Percentiles rank a stretch among this genome's conserved stretches.
Conservation (phyloP, 2,329 filamentous ascomycete species). For the Kalaharituber pfeilii region DNA sequence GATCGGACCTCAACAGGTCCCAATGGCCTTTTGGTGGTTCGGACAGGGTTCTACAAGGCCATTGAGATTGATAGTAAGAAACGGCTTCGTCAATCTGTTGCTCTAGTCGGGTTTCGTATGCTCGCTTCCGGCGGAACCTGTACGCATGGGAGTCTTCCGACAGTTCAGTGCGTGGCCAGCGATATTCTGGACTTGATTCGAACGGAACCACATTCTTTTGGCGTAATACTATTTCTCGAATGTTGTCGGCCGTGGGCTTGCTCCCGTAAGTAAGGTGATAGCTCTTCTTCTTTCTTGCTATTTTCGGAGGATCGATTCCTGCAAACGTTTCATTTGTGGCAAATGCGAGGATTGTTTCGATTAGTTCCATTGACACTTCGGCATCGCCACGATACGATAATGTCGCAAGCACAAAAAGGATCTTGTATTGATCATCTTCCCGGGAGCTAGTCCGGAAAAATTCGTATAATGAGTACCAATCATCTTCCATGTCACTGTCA, state of each 20-base stretch:
- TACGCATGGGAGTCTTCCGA: neutral
- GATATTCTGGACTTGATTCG: slow-evolving; percentile 3
- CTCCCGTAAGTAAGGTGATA: neutral
- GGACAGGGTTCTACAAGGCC: neutral
- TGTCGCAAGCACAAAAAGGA: slow-evolving; percentile 24
- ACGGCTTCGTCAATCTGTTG: neutral
- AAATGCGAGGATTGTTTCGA: slow-evolving; percentile 25
- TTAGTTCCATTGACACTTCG: slow-evolving; percentile 15
- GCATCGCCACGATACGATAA: slow-evolving; percentile 20
- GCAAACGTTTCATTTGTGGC: slow-evolving; percentile 14
- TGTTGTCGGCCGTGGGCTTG: neutral
- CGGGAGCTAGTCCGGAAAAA: slow-evolving; percentile 8
- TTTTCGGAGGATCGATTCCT: neutral
- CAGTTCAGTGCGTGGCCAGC: neutral
- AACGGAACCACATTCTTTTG: slow-evolving; percentile 1
- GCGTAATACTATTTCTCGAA: neutral
- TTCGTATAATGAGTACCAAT: slow-evolving; percentile 21
- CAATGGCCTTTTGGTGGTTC: neutral
- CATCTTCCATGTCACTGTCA: slow-evolving; percentile 12
- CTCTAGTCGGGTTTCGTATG: neutral
- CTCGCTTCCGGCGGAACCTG: neutral
- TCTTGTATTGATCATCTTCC: slow-evolving; percentile 18
- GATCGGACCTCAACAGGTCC: neutral
- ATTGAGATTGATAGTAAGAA: neutral
- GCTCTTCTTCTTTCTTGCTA: slow-evolving; percentile 1